Evolutionary conservation across 2,329 filamentous ascomycete genomes (phyloP).

Genomic region (Cercospora sojina): DNA sequence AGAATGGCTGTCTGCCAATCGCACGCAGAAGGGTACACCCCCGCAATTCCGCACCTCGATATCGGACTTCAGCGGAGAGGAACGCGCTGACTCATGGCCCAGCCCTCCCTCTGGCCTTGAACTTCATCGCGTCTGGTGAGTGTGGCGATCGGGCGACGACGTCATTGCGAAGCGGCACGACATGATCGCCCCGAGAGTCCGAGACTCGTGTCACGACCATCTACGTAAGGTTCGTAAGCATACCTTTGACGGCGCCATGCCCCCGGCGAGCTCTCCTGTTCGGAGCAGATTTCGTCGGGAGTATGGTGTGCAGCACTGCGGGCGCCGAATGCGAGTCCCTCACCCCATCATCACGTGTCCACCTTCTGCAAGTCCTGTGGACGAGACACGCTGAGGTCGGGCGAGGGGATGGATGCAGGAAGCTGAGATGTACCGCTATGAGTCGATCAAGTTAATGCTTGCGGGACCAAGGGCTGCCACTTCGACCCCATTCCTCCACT

Average conservation of each 20-base stretch:
- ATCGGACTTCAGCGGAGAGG: conserved; percentile 35
- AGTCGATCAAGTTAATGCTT: conserved; percentile 99
- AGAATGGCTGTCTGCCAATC: conserved; percentile 72
- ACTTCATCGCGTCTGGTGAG: conserved; percentile 92
- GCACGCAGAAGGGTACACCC: conserved; percentile 77
- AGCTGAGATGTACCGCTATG: conserved; percentile 94
- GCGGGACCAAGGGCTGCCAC: conserved; percentile 97
- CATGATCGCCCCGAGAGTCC: conserved; percentile 3
- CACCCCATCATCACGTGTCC: conserved; percentile 11
- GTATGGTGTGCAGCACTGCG: conserved; percentile 65
- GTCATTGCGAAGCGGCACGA: conserved; percentile 17
- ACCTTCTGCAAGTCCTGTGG: not conserved
- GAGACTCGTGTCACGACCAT: not conserved
- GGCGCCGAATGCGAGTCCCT: conserved; percentile 61
- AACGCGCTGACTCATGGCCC: conserved; percentile 29
- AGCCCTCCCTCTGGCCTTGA: conserved; percentile 79
- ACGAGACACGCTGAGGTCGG: conserved; percentile 5
- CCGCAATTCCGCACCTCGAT: not conserved
- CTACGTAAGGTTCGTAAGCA: conserved; percentile 25
- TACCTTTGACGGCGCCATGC: conserved; percentile 23
- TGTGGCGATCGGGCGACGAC: conserved; percentile 41
- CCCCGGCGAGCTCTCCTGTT: conserved; percentile 2
- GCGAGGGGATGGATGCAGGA: conserved; percentile 46
- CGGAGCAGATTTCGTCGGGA: not conserved
- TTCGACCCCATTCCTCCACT: conserved; percentile 52